A percentile compares a stretch with the other conserved stretches of the same genome.
phyloP scores from a whole-genome alignment of 2,329 filamentous ascomycete genomes.

The Zymoseptoria crescenta region DNA sequence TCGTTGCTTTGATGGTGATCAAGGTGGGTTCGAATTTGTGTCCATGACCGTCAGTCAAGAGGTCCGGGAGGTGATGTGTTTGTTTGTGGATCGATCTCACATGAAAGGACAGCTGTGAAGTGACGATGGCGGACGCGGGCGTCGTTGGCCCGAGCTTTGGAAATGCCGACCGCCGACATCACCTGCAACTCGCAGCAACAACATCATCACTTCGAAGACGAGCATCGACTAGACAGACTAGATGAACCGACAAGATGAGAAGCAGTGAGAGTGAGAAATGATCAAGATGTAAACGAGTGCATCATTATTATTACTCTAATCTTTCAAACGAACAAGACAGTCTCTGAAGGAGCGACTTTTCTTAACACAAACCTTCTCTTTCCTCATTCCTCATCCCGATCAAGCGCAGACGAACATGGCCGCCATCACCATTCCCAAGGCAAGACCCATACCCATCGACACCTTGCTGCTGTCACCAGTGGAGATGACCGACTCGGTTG shows the following conservation, averaged over 20 bases:
- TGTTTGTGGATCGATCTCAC: neutral
- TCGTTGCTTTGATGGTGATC: conserved; percentile 2
- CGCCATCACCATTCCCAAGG: neutral
- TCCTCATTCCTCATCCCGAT: neutral
- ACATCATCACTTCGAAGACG: neutral
- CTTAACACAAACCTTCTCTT: neutral
- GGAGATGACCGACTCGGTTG: neutral
- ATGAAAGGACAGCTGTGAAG: neutral
- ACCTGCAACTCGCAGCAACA: neutral
- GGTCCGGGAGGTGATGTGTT: conserved; percentile 8
- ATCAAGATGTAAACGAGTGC: neutral
- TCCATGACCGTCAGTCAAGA: conserved; percentile 24
- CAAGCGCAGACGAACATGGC: neutral
- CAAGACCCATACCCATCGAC: neutral
- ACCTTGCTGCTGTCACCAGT: neutral
- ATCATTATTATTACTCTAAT: neutral
- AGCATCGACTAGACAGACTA: neutral
- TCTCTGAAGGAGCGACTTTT: neutral
- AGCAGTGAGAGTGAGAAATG: neutral
- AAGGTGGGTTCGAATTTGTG: conserved; percentile 1
- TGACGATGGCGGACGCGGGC: neutral
- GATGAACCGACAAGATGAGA: neutral
- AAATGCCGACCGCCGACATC: neutral
- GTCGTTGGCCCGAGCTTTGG: neutral
- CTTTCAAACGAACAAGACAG: neutral